Conservation (phyloP, 176 grass and related monocot genomes). For the Avena eriantha region DNA sequence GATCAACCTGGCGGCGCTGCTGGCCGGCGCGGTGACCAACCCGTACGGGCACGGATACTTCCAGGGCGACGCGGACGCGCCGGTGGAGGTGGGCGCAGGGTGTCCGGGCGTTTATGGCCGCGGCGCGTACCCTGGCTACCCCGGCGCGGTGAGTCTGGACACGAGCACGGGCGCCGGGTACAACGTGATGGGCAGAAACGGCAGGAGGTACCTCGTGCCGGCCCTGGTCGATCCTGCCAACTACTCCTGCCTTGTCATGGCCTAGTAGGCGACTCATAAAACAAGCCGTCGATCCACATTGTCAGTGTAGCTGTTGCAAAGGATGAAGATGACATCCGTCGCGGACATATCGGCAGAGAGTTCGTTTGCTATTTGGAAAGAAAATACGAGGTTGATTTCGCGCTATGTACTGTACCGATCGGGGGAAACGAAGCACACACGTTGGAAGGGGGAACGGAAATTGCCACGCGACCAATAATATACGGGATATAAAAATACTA, state of each 20-base stretch:
- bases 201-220: constrained; percentile 87
- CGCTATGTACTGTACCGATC: no score
- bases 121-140: constrained; percentile 69
- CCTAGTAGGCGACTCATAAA: constrained; percentile 27
- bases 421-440: no score
- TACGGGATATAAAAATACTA: no score
- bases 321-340: no score
- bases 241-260: constrained; percentile 59
- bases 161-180: constrained; percentile 62
- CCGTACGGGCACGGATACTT: constrained; percentile 77
- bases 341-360: no score
- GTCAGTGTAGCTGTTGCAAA: no score
- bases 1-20: constrained; percentile 77
- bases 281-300: no score
- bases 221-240: constrained; percentile 63
- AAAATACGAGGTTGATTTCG: no score
- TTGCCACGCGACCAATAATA: no score
- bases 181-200: constrained; percentile 83
- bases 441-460: no score
- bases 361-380: no score
- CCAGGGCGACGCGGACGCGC: constrained; percentile 62
- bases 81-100: constrained; percentile 67
- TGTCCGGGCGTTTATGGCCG: constrained; percentile 62
- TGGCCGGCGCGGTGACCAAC: constrained; percentile 79
- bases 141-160: constrained; percentile 61